Percentiles rank a stretch among this genome's conserved stretches.
These are phyloP conservation scores for Beauveria sp. DNA, from an alignment of 2,329 filamentous ascomycete species.

Conservation along the genomic window DNA sequence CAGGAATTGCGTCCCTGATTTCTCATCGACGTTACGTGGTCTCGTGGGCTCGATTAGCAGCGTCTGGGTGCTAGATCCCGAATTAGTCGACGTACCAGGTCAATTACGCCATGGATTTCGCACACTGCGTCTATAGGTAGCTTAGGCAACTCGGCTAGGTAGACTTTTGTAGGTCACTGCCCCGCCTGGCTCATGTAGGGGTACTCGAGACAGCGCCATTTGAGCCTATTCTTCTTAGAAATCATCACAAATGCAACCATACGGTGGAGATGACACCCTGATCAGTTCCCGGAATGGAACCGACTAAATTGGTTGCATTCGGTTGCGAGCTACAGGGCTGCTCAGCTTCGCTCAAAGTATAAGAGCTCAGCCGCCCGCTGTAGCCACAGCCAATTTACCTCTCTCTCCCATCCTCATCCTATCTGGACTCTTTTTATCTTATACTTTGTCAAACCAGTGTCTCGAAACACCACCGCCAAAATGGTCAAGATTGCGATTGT, in stretches of 20 bases:
- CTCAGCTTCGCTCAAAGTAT: not conserved
- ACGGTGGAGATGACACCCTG: not conserved
- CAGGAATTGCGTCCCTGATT: no score
- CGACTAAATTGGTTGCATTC: not conserved
- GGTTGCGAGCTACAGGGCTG: not conserved
- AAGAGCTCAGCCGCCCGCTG: slow-evolving; percentile 1
- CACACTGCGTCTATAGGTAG: no score
- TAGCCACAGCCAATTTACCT: not conserved
- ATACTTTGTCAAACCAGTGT: slow-evolving; percentile 21
- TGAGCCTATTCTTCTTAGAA: not conserved
- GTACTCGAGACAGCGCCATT: not conserved
- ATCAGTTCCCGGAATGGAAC: not conserved
- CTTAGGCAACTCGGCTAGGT: not conserved
- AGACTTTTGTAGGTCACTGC: not conserved
- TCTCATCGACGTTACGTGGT: no score
- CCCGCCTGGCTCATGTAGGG: not conserved
- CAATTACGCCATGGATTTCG: not conserved
- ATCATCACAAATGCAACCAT: not conserved
- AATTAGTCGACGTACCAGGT: not conserved
- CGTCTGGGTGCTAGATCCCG: not conserved
- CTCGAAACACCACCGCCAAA: slow-evolving; percentile 26
- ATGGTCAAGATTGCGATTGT: slow-evolving; percentile 94
- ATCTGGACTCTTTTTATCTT: not conserved
- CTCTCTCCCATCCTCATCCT: not conserved
- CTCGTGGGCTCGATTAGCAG: no score